A percentile compares a stretch with the other conserved stretches of the same genome.
Conservation (phyloP, 2,329 filamentous ascomycete genomes). For the Penicillium sp. region DNA sequence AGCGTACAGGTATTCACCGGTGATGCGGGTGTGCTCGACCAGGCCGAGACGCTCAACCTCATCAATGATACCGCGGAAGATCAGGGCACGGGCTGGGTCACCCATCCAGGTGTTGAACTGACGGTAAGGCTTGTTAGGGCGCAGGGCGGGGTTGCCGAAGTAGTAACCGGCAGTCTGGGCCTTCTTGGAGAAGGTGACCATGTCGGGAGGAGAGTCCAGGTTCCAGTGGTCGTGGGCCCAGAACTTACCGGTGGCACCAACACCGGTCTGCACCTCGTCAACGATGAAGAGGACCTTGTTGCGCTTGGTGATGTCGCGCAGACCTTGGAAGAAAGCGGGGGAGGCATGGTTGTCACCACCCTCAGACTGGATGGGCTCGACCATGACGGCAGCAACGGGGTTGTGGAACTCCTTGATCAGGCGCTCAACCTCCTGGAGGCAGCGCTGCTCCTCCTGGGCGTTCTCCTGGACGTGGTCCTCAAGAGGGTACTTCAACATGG, state of each 20-base stretch:
- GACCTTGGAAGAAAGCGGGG: slow-evolving; percentile 79
- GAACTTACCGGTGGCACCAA: slow-evolving; percentile 90
- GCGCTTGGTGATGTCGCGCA: slow-evolving; percentile 72
- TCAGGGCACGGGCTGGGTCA: slow-evolving; percentile 78
- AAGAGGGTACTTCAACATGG: slow-evolving; percentile 80
- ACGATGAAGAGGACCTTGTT: slow-evolving; percentile 78
- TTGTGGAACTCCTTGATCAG: slow-evolving; percentile 77
- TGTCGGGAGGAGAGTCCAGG: slow-evolving; percentile 76
- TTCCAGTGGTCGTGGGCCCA: slow-evolving; percentile 98
- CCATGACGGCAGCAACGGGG: slow-evolving; percentile 76
- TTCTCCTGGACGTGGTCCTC: slow-evolving; percentile 79
- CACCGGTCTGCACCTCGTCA: slow-evolving; percentile 91
- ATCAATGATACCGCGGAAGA: slow-evolving; percentile 82
- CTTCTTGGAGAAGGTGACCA: slow-evolving; percentile 96
- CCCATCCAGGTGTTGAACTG: slow-evolving; percentile 99
- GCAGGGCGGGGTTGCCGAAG: slow-evolving; percentile 75
- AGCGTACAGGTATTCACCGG: slow-evolving; percentile 75
- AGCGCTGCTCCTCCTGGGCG: slow-evolving; percentile 74
- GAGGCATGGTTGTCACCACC: slow-evolving; percentile 94
- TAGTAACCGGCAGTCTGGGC: slow-evolving; percentile 93
- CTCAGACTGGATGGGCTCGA: slow-evolving; percentile 92
- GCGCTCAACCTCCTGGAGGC: slow-evolving; percentile 79
- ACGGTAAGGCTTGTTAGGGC: slow-evolving; percentile 89
- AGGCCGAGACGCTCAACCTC: slow-evolving; percentile 70
- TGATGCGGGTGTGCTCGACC: slow-evolving; percentile 74